Base-by-base conservation (phyloP, 2,329 filamentous ascomycete genomes). In the Dissoconium aciculare region DNA sequence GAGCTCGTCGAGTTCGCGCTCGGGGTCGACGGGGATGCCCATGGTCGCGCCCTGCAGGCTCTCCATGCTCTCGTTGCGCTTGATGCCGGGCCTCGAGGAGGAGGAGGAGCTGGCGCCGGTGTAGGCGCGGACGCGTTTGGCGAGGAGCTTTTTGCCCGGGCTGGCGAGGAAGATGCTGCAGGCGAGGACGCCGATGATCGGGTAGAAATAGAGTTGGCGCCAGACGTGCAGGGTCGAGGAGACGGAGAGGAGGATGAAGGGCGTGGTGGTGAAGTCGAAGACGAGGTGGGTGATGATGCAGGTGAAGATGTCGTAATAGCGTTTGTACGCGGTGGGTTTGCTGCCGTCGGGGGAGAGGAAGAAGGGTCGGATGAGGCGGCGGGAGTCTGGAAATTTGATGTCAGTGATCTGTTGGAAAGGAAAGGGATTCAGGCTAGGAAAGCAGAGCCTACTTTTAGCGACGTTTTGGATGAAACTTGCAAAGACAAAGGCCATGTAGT, bases 401-500 rank as follows among this genome's bases (percentile, higher is more conserved):
- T 19, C n/a, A 6, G 8, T 26, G n/a, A 8, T n/a, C 8, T 23
- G 19, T n/a, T 23, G 19, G n/a, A 8, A n/a, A 8, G 19, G 19
- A 23, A n/a, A 23, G 19, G n/a, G 8, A n/a, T 23, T 8, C 8
- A 23, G 19, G 19, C n/a, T 8, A n/a, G 4, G n/a, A n/a, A n/a
- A n/a, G n/a, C n/a, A n/a, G 14, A 13, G 67, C 78, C 54, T 64
- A 94, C 85, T 84, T 64, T 98, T 98, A 33, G 89, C 85, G 11
- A 77, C 77, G 2, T 84, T 94, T 53, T 98, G 89, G 16, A 94
- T 70, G 43, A 98, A 80, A 38, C 83, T 84, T 1, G 81, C 89
- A 5, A 95, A 66, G 24, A 95, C 60, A 49, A 98, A 98, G 4
- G 78, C 69, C 37, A 98, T 59, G 55, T 95, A 95, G 57, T 98